Evolutionary conservation across 768 basidiomycete genomes (phyloP).

Genomic region (Russula virescens): DNA sequence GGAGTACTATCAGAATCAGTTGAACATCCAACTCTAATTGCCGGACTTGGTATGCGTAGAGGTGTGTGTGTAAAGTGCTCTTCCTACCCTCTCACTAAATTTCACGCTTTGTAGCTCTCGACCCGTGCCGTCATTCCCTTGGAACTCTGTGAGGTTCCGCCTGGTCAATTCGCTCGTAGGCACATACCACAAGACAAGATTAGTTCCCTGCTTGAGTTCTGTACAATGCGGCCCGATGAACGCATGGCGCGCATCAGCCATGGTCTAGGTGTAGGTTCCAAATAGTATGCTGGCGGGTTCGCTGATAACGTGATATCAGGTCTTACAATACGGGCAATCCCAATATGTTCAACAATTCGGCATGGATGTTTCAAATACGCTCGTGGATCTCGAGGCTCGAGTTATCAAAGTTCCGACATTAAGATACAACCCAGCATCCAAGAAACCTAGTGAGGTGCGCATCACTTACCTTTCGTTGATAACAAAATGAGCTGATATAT

Average conservation of each 20-base stretch:
- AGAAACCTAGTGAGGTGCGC: constrained; percentile 52
- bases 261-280: constrained; percentile 43
- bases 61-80: constrained; percentile 41
- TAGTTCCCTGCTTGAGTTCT: constrained; percentile 54
- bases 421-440: constrained; percentile 54
- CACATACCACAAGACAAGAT: constrained; percentile 62
- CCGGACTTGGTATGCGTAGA: constrained; percentile 66
- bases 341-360: constrained; percentile 66
- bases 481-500: background rate
- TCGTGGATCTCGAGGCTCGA: constrained; percentile 54
- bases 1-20: constrained; percentile 46
- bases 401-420: constrained; percentile 60
- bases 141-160: constrained; percentile 55
- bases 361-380: constrained; percentile 49
- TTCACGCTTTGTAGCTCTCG: constrained; percentile 44
- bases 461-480: background rate
- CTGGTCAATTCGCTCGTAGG: constrained; percentile 67
- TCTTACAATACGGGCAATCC: constrained; percentile 39
- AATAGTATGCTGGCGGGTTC: background rate
- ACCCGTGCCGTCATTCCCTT: constrained; percentile 56
- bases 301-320: constrained; percentile 34
- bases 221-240: constrained; percentile 54
- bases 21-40: constrained; percentile 49
- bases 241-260: constrained; percentile 48
- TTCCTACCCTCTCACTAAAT: background rate